Conservation (phyloP, 805 yeast genomes). For the Candida odintsovae region DNA sequence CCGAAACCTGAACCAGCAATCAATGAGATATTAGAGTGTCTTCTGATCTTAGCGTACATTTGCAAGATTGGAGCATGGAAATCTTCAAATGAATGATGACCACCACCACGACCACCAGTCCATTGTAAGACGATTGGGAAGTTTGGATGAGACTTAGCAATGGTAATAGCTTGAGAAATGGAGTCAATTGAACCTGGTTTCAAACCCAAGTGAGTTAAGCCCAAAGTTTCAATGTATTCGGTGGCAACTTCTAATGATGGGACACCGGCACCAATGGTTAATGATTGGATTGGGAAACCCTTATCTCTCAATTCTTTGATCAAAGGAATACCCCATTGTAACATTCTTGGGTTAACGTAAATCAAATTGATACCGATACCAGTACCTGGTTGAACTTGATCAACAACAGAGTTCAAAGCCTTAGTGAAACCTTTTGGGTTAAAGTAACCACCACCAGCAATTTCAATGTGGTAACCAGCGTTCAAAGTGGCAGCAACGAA, state of each 20-base stretch:
- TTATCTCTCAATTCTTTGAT: conserved; percentile 80
- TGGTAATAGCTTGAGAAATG: conserved; percentile 75
- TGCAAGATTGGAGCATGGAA: conserved; percentile 96
- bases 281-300: conserved; percentile 94
- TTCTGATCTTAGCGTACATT: conserved; percentile 93
- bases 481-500: conserved; percentile 91
- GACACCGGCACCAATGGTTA: conserved; percentile 99
- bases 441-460: conserved; percentile 99
- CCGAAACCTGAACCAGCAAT: conserved; percentile 99
- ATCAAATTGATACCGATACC: conserved; percentile 90
- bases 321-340: conserved; percentile 98
- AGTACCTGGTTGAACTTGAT: conserved; percentile 70
- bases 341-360: conserved; percentile 94
- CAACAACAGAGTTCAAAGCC: conserved; percentile 73
- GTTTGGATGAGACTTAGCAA: conserved; percentile 91
- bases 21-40: conserved; percentile 80
- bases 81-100: conserved; percentile 98
- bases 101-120: conserved; percentile 99
- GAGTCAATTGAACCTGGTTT: conserved; percentile 98
- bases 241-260: conserved; percentile 96
- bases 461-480: conserved; percentile 95
- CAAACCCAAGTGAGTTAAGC: conserved; percentile 89
- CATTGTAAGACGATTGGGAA: conserved; percentile 98
- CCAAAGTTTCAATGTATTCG: conserved; percentile 90
- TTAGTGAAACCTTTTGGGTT: conserved; percentile 59